Percentiles rank a stretch among this genome's conserved stretches.
Evolutionary conservation across 202 grass and related monocot genomes (phyloP).

Genomic region (Eragrostis tef): DNA sequence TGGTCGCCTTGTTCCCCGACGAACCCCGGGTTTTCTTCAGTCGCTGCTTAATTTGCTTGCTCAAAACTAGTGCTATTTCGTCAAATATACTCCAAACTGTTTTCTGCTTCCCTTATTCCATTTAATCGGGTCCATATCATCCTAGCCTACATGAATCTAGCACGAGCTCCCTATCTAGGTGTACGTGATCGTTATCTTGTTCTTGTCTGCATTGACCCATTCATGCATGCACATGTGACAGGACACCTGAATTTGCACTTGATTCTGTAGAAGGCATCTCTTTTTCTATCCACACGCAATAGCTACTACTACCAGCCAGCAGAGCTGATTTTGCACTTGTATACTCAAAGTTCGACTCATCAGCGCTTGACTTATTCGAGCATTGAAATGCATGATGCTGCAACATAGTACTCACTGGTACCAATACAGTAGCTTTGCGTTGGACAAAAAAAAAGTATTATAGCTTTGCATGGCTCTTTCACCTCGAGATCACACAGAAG

Average conservation of each 20-base stretch:
- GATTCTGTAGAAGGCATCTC: not conserved
- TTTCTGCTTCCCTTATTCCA: conserved; percentile 2
- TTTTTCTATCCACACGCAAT: too few relatives aligned
- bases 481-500: not conserved
- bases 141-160: not conserved
- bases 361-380: too few relatives aligned
- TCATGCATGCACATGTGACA: not conserved
- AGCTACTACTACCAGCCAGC: too few relatives aligned
- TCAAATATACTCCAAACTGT: not conserved
- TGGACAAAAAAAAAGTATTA: too few relatives aligned
- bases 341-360: too few relatives aligned
- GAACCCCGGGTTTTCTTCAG: conserved; percentile 40
- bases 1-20: conserved; percentile 44
- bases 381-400: too few relatives aligned
- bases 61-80: too few relatives aligned
- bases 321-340: too few relatives aligned
- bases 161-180: conserved; percentile 32
- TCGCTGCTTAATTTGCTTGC: not conserved
- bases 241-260: not conserved
- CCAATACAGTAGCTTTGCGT: too few relatives aligned
- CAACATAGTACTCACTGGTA: too few relatives aligned
- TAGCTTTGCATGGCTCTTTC: not conserved
- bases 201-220: not conserved
- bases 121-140: not conserved
- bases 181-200: conserved; percentile 4